Evolutionary conservation across 2,329 filamentous ascomycete genomes (phyloP), one percentile per base, ranked within the genome.

Genomic region (Fusarium clavum): DNA sequence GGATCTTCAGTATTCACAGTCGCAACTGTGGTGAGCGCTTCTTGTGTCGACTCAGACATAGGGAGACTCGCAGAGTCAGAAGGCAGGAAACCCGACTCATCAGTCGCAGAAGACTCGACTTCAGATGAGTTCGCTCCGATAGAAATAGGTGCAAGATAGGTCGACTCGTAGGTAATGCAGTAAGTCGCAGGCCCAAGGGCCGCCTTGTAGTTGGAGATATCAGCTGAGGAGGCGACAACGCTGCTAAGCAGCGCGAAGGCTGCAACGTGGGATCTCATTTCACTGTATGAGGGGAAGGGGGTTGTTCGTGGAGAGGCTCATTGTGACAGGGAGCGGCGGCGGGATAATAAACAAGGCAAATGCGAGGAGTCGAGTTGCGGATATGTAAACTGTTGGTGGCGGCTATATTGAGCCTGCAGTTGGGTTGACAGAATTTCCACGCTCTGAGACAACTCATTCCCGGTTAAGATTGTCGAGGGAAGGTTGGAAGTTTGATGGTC

Each of bases 381-480:
- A 16, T 20, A 58, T 56, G 34, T 18, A 14, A 27, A 30, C 16
- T 58, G 22, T 55, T 44, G 56, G 38, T 56, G 56, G 48, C 48
- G 22, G 10, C 9, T 8, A 12, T 10, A 34, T 43, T 46, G 4
- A 27, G 13, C 27, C 34, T 3, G 8, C 12, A 11, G 18, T 56
- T 44, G 25, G 12, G 13, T n/a, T 55, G 27, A 38, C 8, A 44
- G 16, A 1, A 25, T 34, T 12, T 22, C 9, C 20, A 2, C 5
- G 5, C 22, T 18, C 9, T 24, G 22, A 44, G 13, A 30, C 30
- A 29, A 0, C 18, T 38, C 34, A 38, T 38, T n/a, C 2, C 34
- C 34, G 18, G 18, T 5, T 11, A 11, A 4, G 5, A 11, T 12
- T n/a, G 3, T 38, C 10, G 34, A 38, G 18, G 5, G 18, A n/a